Percentiles rank a stretch among this genome's conserved stretches.
These are phyloP conservation scores for Dactylellina sp. DNA, from an alignment of 2,329 filamentous ascomycete species.

Conservation along the genomic window DNA sequence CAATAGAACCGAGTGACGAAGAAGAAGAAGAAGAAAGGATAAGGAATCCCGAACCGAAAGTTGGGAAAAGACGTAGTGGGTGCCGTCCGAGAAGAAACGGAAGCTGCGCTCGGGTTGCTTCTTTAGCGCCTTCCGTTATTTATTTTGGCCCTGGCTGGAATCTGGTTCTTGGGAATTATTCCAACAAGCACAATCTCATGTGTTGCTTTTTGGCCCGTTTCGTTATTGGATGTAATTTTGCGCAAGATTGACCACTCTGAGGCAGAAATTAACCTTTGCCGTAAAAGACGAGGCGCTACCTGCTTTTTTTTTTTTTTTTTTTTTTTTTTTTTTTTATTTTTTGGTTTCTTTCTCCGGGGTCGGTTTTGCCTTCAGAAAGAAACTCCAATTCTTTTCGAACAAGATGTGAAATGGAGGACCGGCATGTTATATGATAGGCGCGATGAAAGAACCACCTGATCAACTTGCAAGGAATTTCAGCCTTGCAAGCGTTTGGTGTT, in stretches of 20 bases:
- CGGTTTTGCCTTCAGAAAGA: too few species aligned
- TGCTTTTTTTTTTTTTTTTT: too few species aligned
- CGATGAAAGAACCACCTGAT: constrained; percentile 39
- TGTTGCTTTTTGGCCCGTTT: constrained; percentile 32
- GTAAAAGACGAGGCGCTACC: background rate
- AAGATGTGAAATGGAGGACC: constrained; percentile 10
- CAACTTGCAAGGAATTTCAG: background rate
- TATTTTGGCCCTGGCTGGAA: constrained; percentile 26
- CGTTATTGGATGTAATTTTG: constrained; percentile 1
- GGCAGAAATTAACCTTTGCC: constrained; percentile 13
- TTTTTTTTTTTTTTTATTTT: too few species aligned
- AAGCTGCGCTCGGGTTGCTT: constrained; percentile 19
- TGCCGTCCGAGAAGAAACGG: constrained; percentile 44
- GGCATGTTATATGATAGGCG: constrained; percentile 38
- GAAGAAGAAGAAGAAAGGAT: constrained; percentile 21
- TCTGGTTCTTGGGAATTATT: constrained; percentile 42
- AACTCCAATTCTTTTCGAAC: too few species aligned
- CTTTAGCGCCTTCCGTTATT: constrained; percentile 39
- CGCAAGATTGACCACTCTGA: background rate
- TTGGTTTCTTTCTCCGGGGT: too few species aligned
- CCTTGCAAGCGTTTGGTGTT: constrained; percentile 17
- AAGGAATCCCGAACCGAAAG: constrained; percentile 44
- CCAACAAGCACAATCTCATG: constrained; percentile 16
- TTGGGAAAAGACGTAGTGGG: constrained; percentile 38
- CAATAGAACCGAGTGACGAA: constrained; percentile 32